These are phyloP conservation scores for Mycosarcoma maydis DNA, from an alignment of 1,284 basidiomycete species.

Conservation along the genomic window DNA sequence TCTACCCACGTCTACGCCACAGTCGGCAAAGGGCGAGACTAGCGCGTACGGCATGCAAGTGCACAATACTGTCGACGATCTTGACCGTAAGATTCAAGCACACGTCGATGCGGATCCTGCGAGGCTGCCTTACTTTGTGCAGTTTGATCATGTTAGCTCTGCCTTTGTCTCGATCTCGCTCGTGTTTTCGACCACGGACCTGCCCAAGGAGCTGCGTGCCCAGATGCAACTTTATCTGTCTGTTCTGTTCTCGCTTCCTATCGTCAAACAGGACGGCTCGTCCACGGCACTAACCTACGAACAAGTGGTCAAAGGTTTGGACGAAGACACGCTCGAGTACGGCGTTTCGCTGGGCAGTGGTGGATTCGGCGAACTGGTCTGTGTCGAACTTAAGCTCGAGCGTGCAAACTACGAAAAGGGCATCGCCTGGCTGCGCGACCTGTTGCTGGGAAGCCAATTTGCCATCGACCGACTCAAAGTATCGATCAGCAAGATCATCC, in stretches of 20 bases:
- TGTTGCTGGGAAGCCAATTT: constrained; percentile 85
- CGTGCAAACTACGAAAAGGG: constrained; percentile 81
- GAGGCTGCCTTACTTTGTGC: constrained; percentile 84
- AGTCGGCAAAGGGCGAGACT: constrained; percentile 1
- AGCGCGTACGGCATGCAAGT: constrained; percentile 30
- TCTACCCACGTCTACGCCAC: not conserved
- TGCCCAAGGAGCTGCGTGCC: constrained; percentile 57
- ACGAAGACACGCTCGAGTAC: constrained; percentile 90
- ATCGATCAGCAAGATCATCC: constrained; percentile 85
- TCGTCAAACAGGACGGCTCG: constrained; percentile 78
- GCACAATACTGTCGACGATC: constrained; percentile 47
- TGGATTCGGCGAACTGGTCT: constrained; percentile 77
- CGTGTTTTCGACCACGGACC: constrained; percentile 72
- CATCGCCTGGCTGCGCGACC: constrained; percentile 86
- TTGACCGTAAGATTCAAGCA: constrained; percentile 70
- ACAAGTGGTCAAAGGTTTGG: constrained; percentile 87
- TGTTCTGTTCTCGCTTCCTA: constrained; percentile 88
- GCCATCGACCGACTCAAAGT: constrained; percentile 87
- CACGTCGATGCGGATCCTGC: constrained; percentile 79
- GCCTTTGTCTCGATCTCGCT: constrained; percentile 82
- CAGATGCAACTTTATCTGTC: constrained; percentile 86
- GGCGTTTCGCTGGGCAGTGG: constrained; percentile 77
- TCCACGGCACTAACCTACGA: constrained; percentile 76
- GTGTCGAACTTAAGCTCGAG: constrained; percentile 80
- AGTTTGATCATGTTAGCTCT: constrained; percentile 81